Conservation (phyloP, 352 stramenopile species). For the Phytophthora ohioensis region DNA sequence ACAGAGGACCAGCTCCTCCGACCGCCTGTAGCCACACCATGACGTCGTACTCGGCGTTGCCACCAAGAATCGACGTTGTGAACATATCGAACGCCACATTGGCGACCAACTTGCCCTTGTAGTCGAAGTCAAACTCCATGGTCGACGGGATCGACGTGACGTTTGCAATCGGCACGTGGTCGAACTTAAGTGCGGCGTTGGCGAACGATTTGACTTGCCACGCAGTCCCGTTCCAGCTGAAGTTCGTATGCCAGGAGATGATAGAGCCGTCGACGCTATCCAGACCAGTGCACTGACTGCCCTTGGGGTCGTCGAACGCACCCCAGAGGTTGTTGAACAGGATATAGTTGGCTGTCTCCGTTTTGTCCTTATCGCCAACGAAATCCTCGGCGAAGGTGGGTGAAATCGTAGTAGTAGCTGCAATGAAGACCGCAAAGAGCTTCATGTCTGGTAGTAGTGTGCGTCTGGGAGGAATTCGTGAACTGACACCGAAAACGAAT, state of each 20-base stretch:
- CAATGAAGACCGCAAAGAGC: no score
- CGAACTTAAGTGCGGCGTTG: slow-evolving; percentile 9
- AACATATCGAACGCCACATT: slow-evolving; percentile 47
- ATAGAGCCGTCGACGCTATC: slow-evolving; percentile 25
- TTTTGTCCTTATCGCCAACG: slow-evolving; percentile 16
- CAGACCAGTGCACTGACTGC: slow-evolving; percentile 49
- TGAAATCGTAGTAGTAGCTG: no score
- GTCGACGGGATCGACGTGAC: slow-evolving; percentile 44
- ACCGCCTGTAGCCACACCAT: neutral
- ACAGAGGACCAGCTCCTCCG: slow-evolving; percentile 1
- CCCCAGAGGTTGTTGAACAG: slow-evolving; percentile 56
- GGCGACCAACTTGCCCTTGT: slow-evolving; percentile 17
- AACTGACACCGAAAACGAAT: no score
- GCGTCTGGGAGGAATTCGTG: no score
- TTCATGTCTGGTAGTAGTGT: no score
- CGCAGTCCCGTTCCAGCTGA: slow-evolving; percentile 12
- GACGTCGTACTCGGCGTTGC: slow-evolving; percentile 10
- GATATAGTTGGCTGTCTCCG: slow-evolving; percentile 41
- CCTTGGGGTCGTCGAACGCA: slow-evolving; percentile 27
- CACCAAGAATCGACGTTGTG: slow-evolving; percentile 33
- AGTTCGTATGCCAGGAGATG: slow-evolving; percentile 19
- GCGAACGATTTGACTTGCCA: slow-evolving; percentile 18
- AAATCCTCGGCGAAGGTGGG: neutral
- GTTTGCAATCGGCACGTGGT: slow-evolving; percentile 24
- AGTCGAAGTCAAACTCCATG: slow-evolving; percentile 41